Evolutionary conservation across 106 monocot species (phyloP).

Genomic region (Platanthera guangdongensis): DNA sequence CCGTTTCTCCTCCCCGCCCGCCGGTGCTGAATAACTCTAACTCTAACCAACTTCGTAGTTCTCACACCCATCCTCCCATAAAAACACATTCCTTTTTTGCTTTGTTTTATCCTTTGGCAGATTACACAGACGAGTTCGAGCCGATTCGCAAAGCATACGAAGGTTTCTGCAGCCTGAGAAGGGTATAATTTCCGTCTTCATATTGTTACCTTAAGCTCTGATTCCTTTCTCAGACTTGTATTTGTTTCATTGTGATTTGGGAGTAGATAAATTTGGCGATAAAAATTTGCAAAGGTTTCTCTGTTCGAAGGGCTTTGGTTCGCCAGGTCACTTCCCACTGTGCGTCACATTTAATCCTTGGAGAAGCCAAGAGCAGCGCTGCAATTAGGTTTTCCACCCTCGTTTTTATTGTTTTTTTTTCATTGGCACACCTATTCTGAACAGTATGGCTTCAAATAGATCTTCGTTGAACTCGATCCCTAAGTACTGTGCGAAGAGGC

Average conservation of each 20-base stretch:
- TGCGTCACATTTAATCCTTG: constrained; percentile 58
- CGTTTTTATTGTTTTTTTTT: not conserved
- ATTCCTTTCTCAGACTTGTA: not conserved
- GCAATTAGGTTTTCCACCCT: constrained; percentile 29
- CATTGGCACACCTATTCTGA: not conserved
- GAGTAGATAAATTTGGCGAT: constrained; percentile 61
- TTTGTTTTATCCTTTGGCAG: not conserved
- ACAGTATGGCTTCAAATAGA: constrained; percentile 5
- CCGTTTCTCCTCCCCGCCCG: constrained; percentile 19
- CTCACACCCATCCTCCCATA: not conserved
- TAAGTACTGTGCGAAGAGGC: constrained; percentile 60
- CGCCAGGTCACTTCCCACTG: constrained; percentile 25
- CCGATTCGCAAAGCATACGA: constrained; percentile 36
- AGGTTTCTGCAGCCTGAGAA: constrained; percentile 47
- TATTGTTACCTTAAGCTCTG: not conserved
- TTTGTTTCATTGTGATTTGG: not conserved
- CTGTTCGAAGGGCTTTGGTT: constrained; percentile 45
- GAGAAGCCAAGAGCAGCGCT: constrained; percentile 30
- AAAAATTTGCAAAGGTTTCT: constrained; percentile 55
- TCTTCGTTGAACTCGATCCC: constrained; percentile 44
- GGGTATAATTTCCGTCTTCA: constrained; percentile 25
- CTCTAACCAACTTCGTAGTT: not conserved
- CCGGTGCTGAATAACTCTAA: constrained; percentile 1
- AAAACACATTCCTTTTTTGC: not conserved
- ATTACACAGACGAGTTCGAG: constrained; percentile 19